Conservation (phyloP, 345 rosid genomes). For the Eutrema japonicum region DNA sequence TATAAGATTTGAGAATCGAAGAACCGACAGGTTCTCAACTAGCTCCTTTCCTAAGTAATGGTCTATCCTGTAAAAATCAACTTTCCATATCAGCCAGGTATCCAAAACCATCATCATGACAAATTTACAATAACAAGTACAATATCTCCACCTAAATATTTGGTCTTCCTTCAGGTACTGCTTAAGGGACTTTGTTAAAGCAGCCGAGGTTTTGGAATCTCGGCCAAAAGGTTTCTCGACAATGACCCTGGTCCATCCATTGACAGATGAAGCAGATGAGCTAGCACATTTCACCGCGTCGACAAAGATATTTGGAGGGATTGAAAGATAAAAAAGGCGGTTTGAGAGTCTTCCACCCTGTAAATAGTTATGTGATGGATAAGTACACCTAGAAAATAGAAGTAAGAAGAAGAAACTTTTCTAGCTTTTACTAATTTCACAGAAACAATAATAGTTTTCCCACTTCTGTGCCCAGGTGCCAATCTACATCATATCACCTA, state of each 20-base stretch:
- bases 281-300: slow-evolving; percentile 95
- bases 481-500: slow-evolving; percentile 20
- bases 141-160: slow-evolving; percentile 76
- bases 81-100: not conserved
- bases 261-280: slow-evolving; percentile 80
- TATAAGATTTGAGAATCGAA: slow-evolving; percentile 96
- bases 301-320: slow-evolving; percentile 92
- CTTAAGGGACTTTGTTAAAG: slow-evolving; percentile 82
- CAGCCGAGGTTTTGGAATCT: slow-evolving; percentile 93
- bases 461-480: not conserved
- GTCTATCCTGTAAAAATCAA: slow-evolving; percentile 71
- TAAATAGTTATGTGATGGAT: slow-evolving; percentile 26
- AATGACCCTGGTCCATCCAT: slow-evolving; percentile 98
- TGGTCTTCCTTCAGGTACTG: slow-evolving; percentile 87
- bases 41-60: slow-evolving; percentile 98
- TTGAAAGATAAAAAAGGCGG: slow-evolving; percentile 90
- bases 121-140: not conserved
- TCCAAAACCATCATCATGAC: slow-evolving; percentile 13
- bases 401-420: not conserved
- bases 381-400: not conserved
- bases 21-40: slow-evolving; percentile 94
- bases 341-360: slow-evolving; percentile 80
- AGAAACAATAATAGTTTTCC: not conserved
- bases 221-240: slow-evolving; percentile 99
- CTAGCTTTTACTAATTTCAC: not conserved